Evolutionary conservation across 2,329 filamentous ascomycete genomes (phyloP).

Genomic region (Colletotrichum aenigma): DNA sequence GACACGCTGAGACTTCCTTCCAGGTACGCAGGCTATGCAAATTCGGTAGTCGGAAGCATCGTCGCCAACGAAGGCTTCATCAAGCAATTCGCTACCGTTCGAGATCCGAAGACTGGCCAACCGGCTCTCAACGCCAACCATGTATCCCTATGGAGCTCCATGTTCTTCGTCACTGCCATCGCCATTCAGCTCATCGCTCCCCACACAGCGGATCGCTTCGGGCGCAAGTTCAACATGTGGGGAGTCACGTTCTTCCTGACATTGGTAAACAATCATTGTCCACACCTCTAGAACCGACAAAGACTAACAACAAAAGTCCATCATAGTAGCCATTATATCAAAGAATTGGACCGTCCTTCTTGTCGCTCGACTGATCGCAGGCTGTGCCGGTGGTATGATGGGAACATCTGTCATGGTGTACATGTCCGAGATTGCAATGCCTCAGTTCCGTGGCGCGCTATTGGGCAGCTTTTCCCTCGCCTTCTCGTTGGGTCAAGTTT

Average conservation of each 20-base stretch:
- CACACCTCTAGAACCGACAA: rapidly evolving
- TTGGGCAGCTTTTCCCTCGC: background rate
- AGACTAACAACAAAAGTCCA: background rate
- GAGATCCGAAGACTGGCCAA: background rate
- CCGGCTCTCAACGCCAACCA: background rate
- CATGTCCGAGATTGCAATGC: constrained; percentile 3
- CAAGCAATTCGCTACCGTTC: constrained; percentile 2
- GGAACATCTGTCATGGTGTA: background rate
- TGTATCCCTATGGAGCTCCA: background rate
- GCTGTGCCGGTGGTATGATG: background rate
- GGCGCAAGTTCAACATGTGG: background rate
- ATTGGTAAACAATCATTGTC: background rate
- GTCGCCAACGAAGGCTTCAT: constrained; percentile 5
- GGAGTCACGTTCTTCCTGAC: background rate
- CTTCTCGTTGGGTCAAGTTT: background rate
- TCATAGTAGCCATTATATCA: background rate
- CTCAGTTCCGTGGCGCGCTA: background rate
- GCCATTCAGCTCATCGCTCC: background rate
- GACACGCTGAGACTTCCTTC: background rate
- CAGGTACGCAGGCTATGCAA: background rate
- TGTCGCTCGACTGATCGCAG: background rate
- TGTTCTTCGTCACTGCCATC: background rate
- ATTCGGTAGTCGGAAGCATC: background rate
- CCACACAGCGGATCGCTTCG: background rate
- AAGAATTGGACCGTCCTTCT: background rate